Evolutionary conservation across 257 asterid genomes (phyloP).

Genomic region (Sherardia arvensis): DNA sequence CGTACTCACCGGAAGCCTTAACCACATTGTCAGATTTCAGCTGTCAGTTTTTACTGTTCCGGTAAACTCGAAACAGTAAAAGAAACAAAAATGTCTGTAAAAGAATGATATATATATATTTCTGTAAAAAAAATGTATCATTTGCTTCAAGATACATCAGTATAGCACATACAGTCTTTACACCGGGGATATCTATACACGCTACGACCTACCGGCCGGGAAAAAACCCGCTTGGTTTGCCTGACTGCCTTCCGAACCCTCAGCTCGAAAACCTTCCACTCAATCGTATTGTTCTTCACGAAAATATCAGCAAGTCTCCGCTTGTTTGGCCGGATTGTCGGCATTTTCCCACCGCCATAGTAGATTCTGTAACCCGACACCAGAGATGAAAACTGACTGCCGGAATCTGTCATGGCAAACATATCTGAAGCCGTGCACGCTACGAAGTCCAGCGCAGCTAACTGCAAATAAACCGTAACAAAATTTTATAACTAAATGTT

Average conservation of each 20-base stretch:
- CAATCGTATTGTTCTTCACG: slow-evolving; percentile 77
- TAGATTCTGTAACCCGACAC: slow-evolving; percentile 85
- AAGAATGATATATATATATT: neutral
- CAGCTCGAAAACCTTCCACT: slow-evolving; percentile 82
- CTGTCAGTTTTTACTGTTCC: slow-evolving; percentile 58
- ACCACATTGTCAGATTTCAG: slow-evolving; percentile 66
- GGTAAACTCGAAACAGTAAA: no score
- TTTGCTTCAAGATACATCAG: slow-evolving; percentile 16
- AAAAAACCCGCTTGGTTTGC: slow-evolving; percentile 83
- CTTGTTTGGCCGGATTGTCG: slow-evolving; percentile 95
- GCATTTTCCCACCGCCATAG: slow-evolving; percentile 76
- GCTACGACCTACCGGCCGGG: slow-evolving; percentile 86
- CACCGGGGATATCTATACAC: slow-evolving; percentile 92
- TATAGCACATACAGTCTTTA: slow-evolving; percentile 70
- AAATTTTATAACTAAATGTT: neutral
- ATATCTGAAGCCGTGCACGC: slow-evolving; percentile 85
- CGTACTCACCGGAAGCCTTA: slow-evolving; percentile 53
- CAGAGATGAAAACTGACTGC: slow-evolving; percentile 91
- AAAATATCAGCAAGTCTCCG: slow-evolving; percentile 92
- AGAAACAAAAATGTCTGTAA: neutral
- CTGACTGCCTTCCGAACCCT: slow-evolving; percentile 92
- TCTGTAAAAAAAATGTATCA: slow-evolving; percentile 1
- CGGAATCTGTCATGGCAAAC: slow-evolving; percentile 97
- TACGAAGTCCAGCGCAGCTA: slow-evolving; percentile 93
- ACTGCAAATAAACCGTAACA: slow-evolving; percentile 31